These are phyloP conservation scores for Artemisia argyi DNA, from an alignment of 129 eudicot genomes.

Conservation along the genomic window DNA sequence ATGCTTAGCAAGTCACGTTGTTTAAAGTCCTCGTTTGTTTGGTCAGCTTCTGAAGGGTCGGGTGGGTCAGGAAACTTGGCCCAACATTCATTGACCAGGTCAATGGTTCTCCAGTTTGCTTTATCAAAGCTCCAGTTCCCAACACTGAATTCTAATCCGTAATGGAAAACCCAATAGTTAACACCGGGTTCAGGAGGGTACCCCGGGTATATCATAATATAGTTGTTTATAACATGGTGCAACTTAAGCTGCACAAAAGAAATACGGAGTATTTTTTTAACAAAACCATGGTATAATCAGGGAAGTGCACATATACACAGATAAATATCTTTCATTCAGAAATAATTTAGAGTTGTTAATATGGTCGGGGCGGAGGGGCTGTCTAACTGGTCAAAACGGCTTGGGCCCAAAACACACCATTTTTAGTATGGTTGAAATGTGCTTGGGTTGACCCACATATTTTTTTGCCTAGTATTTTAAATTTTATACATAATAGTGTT, in stretches of 20 bases:
- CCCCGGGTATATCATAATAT: constrained; percentile 89
- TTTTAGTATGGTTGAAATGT: too few species aligned
- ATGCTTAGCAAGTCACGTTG: constrained; percentile 82
- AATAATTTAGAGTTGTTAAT: not conserved
- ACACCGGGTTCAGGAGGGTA: constrained; percentile 71
- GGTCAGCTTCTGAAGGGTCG: constrained; percentile 66
- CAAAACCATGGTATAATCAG: not conserved
- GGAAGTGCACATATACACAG: not conserved
- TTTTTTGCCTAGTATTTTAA: too few species aligned
- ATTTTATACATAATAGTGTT: too few species aligned
- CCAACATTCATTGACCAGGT: constrained; percentile 84
- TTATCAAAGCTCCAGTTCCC: constrained; percentile 97
- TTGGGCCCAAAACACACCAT: too few species aligned
- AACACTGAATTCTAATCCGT: constrained; percentile 74
- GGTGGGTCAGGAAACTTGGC: constrained; percentile 94
- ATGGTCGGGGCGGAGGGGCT: too few species aligned
- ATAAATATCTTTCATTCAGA: not conserved
- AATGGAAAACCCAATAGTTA: constrained; percentile 82
- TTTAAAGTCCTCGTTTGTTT: constrained; percentile 38
- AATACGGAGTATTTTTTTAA: not conserved
- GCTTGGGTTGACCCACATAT: too few species aligned
- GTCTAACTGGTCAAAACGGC: too few species aligned
- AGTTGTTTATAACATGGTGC: constrained; percentile 66
- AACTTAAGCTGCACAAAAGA: constrained; percentile 66
- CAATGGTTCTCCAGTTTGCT: constrained; percentile 77